Evolutionary conservation across 2,329 filamentous ascomycete genomes (phyloP).

Genomic region (Arachnopeziza araneosa): DNA sequence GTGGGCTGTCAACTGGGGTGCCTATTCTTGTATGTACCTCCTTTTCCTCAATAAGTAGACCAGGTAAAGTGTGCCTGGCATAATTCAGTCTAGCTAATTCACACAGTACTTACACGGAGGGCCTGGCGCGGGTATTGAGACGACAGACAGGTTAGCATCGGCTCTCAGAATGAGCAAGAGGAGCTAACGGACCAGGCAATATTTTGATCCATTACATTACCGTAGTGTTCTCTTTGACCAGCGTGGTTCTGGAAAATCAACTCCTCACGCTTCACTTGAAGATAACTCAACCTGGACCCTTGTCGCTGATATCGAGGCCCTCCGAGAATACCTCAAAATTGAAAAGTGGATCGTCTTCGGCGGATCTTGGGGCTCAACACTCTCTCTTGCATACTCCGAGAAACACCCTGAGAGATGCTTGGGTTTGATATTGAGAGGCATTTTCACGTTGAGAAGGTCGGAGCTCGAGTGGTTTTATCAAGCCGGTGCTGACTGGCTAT

Average conservation of each 20-base stretch:
- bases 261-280: constrained; percentile 34
- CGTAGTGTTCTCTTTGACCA: constrained; percentile 43
- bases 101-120: constrained; percentile 38
- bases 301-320: constrained; percentile 39
- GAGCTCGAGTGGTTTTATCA: constrained; percentile 36
- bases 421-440: constrained; percentile 37
- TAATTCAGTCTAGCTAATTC: too few relatives aligned
- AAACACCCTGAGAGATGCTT: constrained; percentile 35
- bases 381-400: constrained; percentile 40
- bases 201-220: constrained; percentile 40
- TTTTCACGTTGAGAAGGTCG: constrained; percentile 34
- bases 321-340: constrained; percentile 37
- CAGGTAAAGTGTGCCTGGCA: too few relatives aligned
- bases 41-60: not conserved
- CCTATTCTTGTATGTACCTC: constrained; percentile 27
- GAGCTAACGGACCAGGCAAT: constrained; percentile 32
- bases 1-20: constrained; percentile 18
- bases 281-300: constrained; percentile 42
- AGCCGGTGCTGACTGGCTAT: constrained; percentile 29
- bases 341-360: constrained; percentile 43
- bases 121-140: constrained; percentile 34
- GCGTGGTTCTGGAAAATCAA: constrained; percentile 40
- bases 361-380: constrained; percentile 42
- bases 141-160: constrained; percentile 27
- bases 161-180: not conserved